Conservation (phyloP, 352 stramenopile genomes). For the Blastocystis sp. region DNA sequence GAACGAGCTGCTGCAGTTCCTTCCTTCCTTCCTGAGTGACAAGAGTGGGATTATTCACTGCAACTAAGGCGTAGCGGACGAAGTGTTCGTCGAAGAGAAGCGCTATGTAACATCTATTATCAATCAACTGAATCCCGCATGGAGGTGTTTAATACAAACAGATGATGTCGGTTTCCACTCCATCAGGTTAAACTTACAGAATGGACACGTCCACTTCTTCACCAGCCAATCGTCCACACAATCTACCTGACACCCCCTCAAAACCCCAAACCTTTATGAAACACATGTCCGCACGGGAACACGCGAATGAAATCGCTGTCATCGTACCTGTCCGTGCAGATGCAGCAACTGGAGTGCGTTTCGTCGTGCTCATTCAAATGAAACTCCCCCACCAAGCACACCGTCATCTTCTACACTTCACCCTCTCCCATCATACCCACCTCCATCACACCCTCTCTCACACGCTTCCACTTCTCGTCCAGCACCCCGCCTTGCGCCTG, state of each 20-base stretch:
- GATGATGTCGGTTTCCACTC: background rate
- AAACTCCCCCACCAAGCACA: background rate
- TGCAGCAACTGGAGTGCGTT: constrained; percentile 29
- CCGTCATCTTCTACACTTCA: constrained; percentile 12
- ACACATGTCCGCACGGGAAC: constrained; percentile 48
- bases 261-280: constrained; percentile 42
- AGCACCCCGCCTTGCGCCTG: constrained; percentile 46
- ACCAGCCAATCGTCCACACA: constrained; percentile 46
- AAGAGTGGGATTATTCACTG: background rate
- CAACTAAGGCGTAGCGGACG: constrained; percentile 3
- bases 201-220: constrained; percentile 65
- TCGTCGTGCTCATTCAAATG: constrained; percentile 3
- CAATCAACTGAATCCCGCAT: constrained; percentile 8
- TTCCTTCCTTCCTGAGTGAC: constrained; percentile 16
- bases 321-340: constrained; percentile 54
- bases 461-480: constrained; percentile 26
- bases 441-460: constrained; percentile 19
- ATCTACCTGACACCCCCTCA: background rate
- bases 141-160: constrained; percentile 21
- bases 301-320: constrained; percentile 10
- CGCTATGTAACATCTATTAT: constrained; percentile 31
- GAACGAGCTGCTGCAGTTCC: constrained; percentile 11
- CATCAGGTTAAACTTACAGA: constrained; percentile 63
- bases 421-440: background rate
- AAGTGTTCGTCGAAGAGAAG: constrained; percentile 55